Evolutionary conservation across 257 asterid species (phyloP).

Genomic region (Galeopsis tetrahit): DNA sequence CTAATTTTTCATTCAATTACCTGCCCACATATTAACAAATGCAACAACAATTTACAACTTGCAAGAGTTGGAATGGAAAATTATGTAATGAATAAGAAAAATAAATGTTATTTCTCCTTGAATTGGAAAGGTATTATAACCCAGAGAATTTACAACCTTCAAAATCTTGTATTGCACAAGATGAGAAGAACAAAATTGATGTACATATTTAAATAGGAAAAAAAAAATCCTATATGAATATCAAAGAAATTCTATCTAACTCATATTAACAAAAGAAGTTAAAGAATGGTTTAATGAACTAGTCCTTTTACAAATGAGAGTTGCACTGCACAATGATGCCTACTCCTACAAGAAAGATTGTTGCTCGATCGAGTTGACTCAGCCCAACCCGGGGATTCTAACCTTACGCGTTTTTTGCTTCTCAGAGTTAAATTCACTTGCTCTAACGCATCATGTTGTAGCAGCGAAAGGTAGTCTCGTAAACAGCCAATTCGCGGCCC

Average conservation of each 20-base stretch:
- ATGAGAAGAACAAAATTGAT: conserved; percentile 46
- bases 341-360: conserved; percentile 35
- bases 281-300: conserved; percentile 38
- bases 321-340: conserved; percentile 34
- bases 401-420: conserved; percentile 16
- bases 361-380: conserved; percentile 30
- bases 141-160: conserved; percentile 42
- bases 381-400: conserved; percentile 31
- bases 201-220: conserved; percentile 35
- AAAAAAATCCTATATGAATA: conserved; percentile 41
- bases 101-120: conserved; percentile 27
- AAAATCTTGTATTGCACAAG: conserved; percentile 41
- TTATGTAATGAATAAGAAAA: not conserved
- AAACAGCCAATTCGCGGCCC: conserved; percentile 49
- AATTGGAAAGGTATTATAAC: conserved; percentile 33
- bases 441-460: conserved; percentile 51
- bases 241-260: conserved; percentile 43
- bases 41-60: too few relatives aligned
- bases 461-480: conserved; percentile 50
- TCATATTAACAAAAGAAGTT: conserved; percentile 41
- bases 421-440: conserved; percentile 43
- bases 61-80: too few relatives aligned
- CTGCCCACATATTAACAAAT: too few relatives aligned
- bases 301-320: conserved; percentile 42
- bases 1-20: too few relatives aligned